These are phyloP conservation scores for Bruguiera parviflora DNA, from an alignment of 345 rosid genomes.

Conservation along the genomic window DNA sequence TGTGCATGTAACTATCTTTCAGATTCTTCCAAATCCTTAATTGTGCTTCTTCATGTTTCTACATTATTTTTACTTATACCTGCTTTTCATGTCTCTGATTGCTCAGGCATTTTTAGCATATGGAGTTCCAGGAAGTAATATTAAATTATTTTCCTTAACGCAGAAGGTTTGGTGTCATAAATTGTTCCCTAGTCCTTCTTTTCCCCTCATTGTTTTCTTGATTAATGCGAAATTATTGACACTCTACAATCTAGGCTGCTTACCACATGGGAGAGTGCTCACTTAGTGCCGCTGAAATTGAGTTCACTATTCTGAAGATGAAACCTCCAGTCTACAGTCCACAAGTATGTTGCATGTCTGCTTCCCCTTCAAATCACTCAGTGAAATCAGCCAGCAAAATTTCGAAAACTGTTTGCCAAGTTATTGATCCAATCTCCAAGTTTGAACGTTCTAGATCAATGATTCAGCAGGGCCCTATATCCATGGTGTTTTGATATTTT, in stretches of 20 bases:
- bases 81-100: conserved; percentile 10
- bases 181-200: not conserved
- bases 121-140: conserved; percentile 87
- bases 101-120: conserved; percentile 90
- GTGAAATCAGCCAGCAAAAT: not conserved
- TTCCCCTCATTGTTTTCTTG: not conserved
- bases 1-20: conserved; percentile 70
- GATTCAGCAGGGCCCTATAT: not conserved
- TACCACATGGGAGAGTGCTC: conserved; percentile 58
- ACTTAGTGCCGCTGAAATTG: conserved; percentile 55
- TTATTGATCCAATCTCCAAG: not conserved
- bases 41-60: not conserved
- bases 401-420: not conserved
- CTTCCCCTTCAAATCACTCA: not conserved
- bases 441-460: conserved; percentile 8
- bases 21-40: not conserved
- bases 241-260: conserved; percentile 45
- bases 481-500: not conserved
- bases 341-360: conserved; percentile 42
- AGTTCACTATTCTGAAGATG: conserved; percentile 52
- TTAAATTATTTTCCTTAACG: conserved; percentile 92
- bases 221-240: conserved; percentile 13
- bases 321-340: conserved; percentile 54
- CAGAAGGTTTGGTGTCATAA: conserved; percentile 61
- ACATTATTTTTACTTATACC: conserved; percentile 2